Percentiles rank a stretch among this genome's conserved stretches.
Conservation (phyloP, 106 monocot genomes). For the Dendrobium huoshanense region DNA sequence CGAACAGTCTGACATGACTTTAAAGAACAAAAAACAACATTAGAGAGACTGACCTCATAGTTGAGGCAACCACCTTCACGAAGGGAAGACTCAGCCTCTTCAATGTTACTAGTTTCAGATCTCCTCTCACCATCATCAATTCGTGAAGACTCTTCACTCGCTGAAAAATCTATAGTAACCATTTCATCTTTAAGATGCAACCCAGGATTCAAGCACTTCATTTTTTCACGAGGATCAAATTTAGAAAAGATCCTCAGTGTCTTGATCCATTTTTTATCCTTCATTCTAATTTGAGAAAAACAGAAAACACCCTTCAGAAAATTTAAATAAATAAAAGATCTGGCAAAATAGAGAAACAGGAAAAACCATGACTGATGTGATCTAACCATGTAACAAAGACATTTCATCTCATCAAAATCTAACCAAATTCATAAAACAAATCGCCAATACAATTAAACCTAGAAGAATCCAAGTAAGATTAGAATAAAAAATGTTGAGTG, state of each 20-base stretch:
- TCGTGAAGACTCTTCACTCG: slow-evolving; percentile 19
- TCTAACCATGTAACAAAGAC: background rate
- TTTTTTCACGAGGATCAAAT: slow-evolving; percentile 6
- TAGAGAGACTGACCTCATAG: slow-evolving; percentile 45
- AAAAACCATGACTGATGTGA: background rate
- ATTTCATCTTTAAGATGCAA: slow-evolving; percentile 38
- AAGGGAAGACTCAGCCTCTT: slow-evolving; percentile 76
- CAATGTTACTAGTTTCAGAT: slow-evolving; percentile 52
- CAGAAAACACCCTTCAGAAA: background rate
- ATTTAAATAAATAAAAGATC: background rate
- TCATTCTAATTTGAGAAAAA: slow-evolving; percentile 1
- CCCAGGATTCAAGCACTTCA: slow-evolving; percentile 62
- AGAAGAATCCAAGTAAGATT: background rate
- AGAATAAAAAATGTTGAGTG: background rate
- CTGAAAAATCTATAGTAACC: slow-evolving; percentile 15
- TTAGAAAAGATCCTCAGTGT: slow-evolving; percentile 8
- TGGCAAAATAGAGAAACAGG: background rate
- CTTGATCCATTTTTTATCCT: background rate
- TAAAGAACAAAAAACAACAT: background rate
- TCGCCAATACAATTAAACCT: background rate
- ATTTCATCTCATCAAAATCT: background rate
- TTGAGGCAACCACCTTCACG: slow-evolving; percentile 69
- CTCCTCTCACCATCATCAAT: slow-evolving; percentile 25
- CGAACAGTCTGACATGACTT: background rate
- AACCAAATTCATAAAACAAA: background rate